These are phyloP conservation scores for Exidia glandulosa DNA, from an alignment of 768 basidiomycete species.

Conservation along the genomic window DNA sequence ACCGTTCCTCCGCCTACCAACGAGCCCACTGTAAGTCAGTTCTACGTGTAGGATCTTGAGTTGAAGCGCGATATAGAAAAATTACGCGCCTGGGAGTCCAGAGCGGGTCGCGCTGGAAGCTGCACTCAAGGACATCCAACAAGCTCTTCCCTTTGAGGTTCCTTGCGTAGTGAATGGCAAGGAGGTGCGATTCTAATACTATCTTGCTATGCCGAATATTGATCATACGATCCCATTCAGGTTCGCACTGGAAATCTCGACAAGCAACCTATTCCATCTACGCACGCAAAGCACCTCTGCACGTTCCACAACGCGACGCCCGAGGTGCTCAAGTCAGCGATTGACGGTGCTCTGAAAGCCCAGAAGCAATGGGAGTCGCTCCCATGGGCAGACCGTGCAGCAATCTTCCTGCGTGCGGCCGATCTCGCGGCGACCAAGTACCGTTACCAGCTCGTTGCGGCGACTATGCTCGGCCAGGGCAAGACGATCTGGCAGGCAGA, in stretches of 20 bases:
- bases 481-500: conserved; percentile 99
- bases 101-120: conserved; percentile 67
- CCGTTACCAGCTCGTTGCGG: conserved; percentile 87
- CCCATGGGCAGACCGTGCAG: conserved; percentile 95
- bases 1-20: conserved; percentile 78
- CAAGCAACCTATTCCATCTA: conserved; percentile 76
- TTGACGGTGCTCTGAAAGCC: conserved; percentile 77
- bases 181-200: conserved; percentile 37
- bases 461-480: conserved; percentile 96
- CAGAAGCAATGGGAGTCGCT: conserved; percentile 85
- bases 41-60: background rate
- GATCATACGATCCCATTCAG: conserved; percentile 24
- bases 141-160: conserved; percentile 79
- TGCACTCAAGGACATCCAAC: conserved; percentile 70
- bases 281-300: conserved; percentile 74
- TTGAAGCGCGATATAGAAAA: too few relatives aligned
- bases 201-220: background rate
- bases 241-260: conserved; percentile 70
- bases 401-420: conserved; percentile 96
- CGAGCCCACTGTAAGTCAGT: conserved; percentile 74
- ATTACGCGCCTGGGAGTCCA: conserved; percentile 36
- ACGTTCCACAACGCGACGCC: conserved; percentile 82
- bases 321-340: conserved; percentile 63
- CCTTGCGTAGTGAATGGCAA: conserved; percentile 90
- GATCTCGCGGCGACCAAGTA: conserved; percentile 95